phyloP scores from a whole-genome alignment of 192 early-diverging fungal species.

The Backusella morwellensis region DNA sequence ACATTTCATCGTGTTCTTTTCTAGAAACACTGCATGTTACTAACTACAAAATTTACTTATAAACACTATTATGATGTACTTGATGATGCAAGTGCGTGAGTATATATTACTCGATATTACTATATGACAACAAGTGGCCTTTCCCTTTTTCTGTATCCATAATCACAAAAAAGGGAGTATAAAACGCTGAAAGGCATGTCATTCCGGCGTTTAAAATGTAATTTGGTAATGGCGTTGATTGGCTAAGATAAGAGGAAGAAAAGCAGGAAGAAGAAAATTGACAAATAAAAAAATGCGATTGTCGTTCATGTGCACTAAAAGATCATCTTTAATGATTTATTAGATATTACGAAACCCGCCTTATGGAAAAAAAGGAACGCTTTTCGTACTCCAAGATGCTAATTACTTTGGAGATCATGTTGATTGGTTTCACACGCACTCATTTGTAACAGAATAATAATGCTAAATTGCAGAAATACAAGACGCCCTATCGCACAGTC shows the following conservation, averaged over 20 bases:
- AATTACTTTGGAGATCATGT: no score
- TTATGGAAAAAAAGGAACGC: neutral
- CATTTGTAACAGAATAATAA: neutral
- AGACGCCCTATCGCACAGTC: neutral
- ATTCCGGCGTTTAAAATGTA: neutral
- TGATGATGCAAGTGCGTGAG: neutral
- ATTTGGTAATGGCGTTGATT: neutral
- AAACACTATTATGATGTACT: neutral
- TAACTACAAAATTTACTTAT: neutral
- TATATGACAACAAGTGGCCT: neutral
- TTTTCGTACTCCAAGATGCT: neutral
- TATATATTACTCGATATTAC: neutral
- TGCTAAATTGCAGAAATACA: neutral
- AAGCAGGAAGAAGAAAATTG: neutral
- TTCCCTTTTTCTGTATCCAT: neutral
- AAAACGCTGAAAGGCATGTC: neutral
- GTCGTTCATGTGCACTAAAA: neutral
- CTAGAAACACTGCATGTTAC: neutral
- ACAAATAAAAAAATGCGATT: neutral
- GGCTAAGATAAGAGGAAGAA: neutral
- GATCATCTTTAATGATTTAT: neutral
- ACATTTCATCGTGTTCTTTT: neutral
- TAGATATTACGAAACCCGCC: neutral
- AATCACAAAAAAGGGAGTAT: neutral
- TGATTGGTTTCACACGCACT: neutral